A percentile compares a stretch with the other conserved stretches of the same genome.
Conservation (phyloP, 1,284 basidiomycete genomes). For the Tilletia walkeri region DNA sequence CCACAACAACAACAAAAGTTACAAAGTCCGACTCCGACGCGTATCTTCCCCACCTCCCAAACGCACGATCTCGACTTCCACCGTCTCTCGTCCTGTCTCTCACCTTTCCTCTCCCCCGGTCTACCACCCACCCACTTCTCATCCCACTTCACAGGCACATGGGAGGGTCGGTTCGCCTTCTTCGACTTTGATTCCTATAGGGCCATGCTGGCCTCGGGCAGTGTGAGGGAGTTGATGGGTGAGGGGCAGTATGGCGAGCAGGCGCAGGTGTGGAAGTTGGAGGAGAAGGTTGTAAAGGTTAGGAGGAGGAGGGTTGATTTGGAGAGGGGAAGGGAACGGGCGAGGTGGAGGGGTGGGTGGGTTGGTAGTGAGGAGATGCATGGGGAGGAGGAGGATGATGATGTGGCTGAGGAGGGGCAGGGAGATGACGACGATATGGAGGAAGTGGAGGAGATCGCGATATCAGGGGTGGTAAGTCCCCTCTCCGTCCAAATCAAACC, state of each 20-base stretch:
- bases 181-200: conserved; percentile 63
- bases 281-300: conserved; percentile 58
- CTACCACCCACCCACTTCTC: conserved; percentile 57
- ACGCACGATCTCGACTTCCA: conserved; percentile 45
- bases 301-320: background rate
- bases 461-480: background rate
- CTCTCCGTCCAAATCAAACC: background rate
- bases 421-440: conserved; percentile 17
- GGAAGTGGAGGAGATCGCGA: background rate
- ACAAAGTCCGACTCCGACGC: background rate
- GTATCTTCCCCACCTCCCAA: conserved; percentile 22
- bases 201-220: conserved; percentile 58
- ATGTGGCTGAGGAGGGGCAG: background rate
- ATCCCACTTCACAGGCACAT: conserved; percentile 59
- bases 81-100: conserved; percentile 35
- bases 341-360: background rate
- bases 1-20: background rate
- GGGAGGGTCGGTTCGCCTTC: conserved; percentile 63
- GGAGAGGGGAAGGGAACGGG: background rate
- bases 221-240: conserved; percentile 58
- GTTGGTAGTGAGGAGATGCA: conserved; percentile 24
- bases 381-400: conserved; percentile 2
- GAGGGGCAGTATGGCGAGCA: conserved; percentile 62
- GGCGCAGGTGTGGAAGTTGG: conserved; percentile 62
- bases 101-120: conserved; percentile 57